These are phyloP conservation scores for Perkinsela sp. DNA, from an alignment of 208 protist genomes.

Conservation along the genomic window DNA sequence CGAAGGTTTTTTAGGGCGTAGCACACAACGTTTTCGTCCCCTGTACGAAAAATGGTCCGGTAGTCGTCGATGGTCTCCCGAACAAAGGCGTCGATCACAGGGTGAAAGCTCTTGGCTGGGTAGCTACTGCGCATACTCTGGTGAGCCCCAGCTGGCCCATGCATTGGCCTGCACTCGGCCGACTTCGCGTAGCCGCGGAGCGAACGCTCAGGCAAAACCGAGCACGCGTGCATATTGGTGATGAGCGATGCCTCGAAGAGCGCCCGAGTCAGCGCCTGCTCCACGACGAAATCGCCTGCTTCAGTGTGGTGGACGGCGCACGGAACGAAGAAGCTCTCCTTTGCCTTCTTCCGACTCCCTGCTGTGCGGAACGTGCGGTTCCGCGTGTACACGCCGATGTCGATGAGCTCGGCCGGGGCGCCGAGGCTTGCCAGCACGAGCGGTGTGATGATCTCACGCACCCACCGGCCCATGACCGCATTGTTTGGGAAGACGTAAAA, in stretches of 20 bases:
- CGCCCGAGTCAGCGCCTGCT: not conserved
- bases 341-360: not conserved
- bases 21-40: not conserved
- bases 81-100: not conserved
- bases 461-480: not conserved
- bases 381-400: conserved; percentile 1
- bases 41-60: not conserved
- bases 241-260: not conserved
- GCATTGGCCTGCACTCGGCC: not conserved
- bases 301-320: not conserved
- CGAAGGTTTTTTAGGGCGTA: not conserved
- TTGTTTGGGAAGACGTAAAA: not conserved
- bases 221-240: not conserved
- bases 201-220: not conserved
- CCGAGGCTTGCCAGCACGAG: not conserved
- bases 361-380: conserved; percentile 2
- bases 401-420: not conserved
- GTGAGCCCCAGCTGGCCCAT: no score
- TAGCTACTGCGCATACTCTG: not conserved
- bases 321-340: not conserved
- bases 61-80: not conserved
- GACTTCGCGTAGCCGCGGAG: not conserved
- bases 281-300: not conserved
- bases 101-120: not conserved
- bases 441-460: not conserved